Base-by-base conservation (phyloP, 495 filamentous ascomycete species). In the Penicillium crystallinum region DNA sequence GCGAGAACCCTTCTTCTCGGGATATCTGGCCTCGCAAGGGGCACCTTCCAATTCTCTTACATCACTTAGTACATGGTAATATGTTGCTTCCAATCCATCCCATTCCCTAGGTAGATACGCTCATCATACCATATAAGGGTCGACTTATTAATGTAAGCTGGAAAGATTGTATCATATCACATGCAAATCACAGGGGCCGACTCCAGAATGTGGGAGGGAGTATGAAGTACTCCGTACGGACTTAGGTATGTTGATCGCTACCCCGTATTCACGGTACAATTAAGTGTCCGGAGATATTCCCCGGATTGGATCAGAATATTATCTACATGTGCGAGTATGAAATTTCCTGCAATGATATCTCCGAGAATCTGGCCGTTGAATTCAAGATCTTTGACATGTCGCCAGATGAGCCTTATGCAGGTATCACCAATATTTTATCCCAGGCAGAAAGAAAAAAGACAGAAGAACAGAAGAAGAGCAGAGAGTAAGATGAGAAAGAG, bases 1-100 rank as follows among this genome's bases (percentile, higher is more conserved):
- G 68, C 62, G 60, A 70, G 62, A 62, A 67, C 22, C 31, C 58
- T 51, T 57, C 48, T 31, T 42, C 18, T 27, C 15, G 14, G 17
- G 27, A 35, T 48, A 55, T 52, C 60, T 52, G 55, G 50, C 52
- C 56, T 53, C 40, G 11, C 4, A 27, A 10, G n/a, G 33, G n/a
- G 23, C n/a, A 8, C 6, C 15, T 21, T 44, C 49, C 40, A 19
- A 0, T 29, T 29, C 22, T 18, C 15, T 6, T 4, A 22, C 12
- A 19, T 51, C 30, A 39, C 52, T n/a, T 17, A 40, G 15, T 49
- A 18, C 19, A 4, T 25, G 19, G 33, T 49, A 37, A 27, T 19
- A 29, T 40, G 46, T 41, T n/a, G n/a, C n/a, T n/a, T n/a, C n/a
- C n/a, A n/a, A 34, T 10, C 6, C 29, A 31, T 31, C 10, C 29